These are phyloP conservation scores for Cyclaneusma minus DNA, from an alignment of 2,329 filamentous ascomycete genomes.

Conservation along the genomic window DNA sequence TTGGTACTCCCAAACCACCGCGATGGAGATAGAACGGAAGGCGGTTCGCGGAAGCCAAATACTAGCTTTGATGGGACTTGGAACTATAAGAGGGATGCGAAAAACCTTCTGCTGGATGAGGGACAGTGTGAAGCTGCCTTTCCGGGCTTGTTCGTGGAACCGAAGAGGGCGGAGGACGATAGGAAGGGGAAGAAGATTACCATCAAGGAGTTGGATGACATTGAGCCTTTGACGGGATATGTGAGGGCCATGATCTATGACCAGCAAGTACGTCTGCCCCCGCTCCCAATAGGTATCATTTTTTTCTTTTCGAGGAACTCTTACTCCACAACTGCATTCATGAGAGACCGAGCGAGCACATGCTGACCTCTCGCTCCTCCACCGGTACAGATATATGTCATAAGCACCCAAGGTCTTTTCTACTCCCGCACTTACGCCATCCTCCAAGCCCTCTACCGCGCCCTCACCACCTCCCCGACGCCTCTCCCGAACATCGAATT, in stretches of 20 bases:
- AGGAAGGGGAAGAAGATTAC: conserved; percentile 4
- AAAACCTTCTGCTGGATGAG: no score
- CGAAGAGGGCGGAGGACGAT: conserved; percentile 5
- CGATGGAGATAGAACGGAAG: no score
- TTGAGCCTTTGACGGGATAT: conserved; percentile 3
- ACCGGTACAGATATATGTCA: conserved; percentile 19
- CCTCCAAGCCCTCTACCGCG: conserved; percentile 20
- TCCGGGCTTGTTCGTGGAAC: conserved; percentile 7
- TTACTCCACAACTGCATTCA: no score
- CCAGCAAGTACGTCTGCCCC: conserved; percentile 7
- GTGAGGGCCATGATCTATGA: conserved; percentile 9
- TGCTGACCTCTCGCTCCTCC: no score
- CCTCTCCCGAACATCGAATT: conserved; percentile 22
- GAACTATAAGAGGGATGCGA: no score
- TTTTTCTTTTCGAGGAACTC: no score
- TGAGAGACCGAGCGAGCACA: no score
- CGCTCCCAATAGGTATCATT: no score
- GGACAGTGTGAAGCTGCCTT: no score
- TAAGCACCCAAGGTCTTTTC: conserved; percentile 13
- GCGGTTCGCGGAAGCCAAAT: no score
- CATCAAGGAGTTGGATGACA: conserved; percentile 7
- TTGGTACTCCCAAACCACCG: no score
- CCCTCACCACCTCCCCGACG: conserved; percentile 18
- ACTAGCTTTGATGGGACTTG: no score
- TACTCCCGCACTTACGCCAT: conserved; percentile 16